These are phyloP conservation scores for Xylaria nigripes DNA, from an alignment of 495 filamentous ascomycete genomes.

Conservation along the genomic window DNA sequence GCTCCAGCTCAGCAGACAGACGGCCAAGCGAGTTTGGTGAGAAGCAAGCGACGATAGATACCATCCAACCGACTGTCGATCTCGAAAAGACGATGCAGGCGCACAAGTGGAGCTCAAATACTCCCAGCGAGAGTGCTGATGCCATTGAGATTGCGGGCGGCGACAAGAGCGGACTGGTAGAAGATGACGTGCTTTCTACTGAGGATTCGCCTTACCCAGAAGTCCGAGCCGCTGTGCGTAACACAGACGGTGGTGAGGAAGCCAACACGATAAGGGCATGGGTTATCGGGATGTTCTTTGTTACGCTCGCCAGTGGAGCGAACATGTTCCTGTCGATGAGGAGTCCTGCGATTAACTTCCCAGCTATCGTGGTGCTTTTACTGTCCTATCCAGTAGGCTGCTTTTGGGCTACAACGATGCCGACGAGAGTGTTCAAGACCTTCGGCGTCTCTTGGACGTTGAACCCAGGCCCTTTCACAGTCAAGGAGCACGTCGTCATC, in stretches of 20 bases:
- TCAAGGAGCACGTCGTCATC: conserved; percentile 57
- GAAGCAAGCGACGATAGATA: conserved; percentile 8
- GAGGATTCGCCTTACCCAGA: conserved; percentile 34
- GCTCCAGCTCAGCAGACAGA: background rate
- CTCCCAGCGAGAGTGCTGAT: conserved; percentile 27
- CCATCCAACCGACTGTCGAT: conserved; percentile 16
- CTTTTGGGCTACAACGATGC: conserved; percentile 47
- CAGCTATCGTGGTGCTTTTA: conserved; percentile 50
- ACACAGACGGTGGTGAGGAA: conserved; percentile 48
- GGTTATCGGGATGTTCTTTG: conserved; percentile 50
- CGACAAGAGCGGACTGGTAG: conserved; percentile 26
- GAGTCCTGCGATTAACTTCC: conserved; percentile 45
- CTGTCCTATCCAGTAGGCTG: conserved; percentile 50
- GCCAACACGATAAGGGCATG: conserved; percentile 58
- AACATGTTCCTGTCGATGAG: conserved; percentile 55
- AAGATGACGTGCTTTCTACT: conserved; percentile 21
- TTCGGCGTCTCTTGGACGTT: conserved; percentile 45
- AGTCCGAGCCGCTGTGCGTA: conserved; percentile 45
- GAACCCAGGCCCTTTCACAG: conserved; percentile 55
- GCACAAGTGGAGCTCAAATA: conserved; percentile 30
- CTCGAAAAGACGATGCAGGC: conserved; percentile 22
- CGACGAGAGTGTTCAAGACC: conserved; percentile 39
- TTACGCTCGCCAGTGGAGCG: conserved; percentile 47
- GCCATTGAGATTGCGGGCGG: conserved; percentile 31
- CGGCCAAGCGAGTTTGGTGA: background rate